phyloP scores from a whole-genome alignment of 345 rosid species.

The Acer campestre region DNA sequence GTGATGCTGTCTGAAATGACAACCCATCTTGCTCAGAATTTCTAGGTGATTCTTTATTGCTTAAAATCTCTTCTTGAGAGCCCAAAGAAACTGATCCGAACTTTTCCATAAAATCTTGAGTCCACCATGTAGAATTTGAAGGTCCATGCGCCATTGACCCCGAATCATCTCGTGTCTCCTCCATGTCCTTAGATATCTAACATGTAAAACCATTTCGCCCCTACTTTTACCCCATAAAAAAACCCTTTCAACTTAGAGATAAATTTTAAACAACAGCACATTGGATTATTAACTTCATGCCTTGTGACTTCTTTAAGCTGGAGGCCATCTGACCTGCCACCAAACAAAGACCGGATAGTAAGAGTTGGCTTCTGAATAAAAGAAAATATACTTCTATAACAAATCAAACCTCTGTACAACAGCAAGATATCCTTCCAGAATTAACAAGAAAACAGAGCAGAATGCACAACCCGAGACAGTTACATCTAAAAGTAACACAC shows the following conservation, averaged over 20 bases:
- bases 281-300: conserved; percentile 32
- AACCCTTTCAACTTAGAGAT: conserved; percentile 29
- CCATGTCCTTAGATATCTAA: conserved; percentile 68
- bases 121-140: conserved; percentile 81
- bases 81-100: conserved; percentile 71
- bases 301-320: conserved; percentile 39
- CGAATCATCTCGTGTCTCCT: conserved; percentile 69
- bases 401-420: background rate
- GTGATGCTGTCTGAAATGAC: conserved; percentile 73
- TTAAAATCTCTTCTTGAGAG: conserved; percentile 70
- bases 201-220: conserved; percentile 63
- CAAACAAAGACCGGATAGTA: conserved; percentile 23
- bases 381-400: background rate
- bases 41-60: conserved; percentile 57
- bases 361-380: conserved; percentile 14
- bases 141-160: conserved; percentile 72
- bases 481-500: background rate
- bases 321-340: conserved; percentile 56
- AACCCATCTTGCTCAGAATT: conserved; percentile 62
- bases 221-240: conserved; percentile 56
- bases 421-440: background rate
- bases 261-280: conserved; percentile 37
- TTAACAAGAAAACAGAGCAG: background rate
- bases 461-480: background rate
- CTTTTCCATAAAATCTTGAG: conserved; percentile 79